Percentiles rank a stretch among this genome's conserved stretches.
These are phyloP conservation scores for Chalciporus piperatus DNA, from an alignment of 768 basidiomycete genomes.

Conservation along the genomic window DNA sequence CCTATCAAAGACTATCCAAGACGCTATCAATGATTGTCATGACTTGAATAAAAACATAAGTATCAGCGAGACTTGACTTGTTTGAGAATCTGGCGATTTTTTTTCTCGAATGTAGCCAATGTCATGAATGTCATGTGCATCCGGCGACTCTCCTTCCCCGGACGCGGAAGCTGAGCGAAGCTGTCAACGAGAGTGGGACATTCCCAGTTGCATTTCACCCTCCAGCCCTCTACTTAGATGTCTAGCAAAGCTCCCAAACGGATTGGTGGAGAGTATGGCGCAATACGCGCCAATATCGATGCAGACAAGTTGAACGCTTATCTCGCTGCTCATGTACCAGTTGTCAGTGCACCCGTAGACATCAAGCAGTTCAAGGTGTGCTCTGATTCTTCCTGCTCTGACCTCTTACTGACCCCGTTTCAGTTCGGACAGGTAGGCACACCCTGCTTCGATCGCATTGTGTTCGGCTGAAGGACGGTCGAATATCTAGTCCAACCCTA, in stretches of 20 bases:
- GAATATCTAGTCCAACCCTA: slow-evolving; percentile 79
- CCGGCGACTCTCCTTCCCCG: neutral
- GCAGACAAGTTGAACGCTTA: slow-evolving; percentile 61
- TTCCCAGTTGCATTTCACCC: neutral
- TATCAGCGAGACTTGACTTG: too few relatives aligned
- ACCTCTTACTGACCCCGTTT: slow-evolving; percentile 1
- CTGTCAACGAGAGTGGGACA: too few relatives aligned
- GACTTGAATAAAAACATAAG: too few relatives aligned
- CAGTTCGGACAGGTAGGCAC: slow-evolving; percentile 83
- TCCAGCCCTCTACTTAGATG: slow-evolving; percentile 16
- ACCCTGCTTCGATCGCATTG: neutral
- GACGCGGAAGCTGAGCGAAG: neutral
- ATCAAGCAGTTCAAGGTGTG: slow-evolving; percentile 93
- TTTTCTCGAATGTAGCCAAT: too few relatives aligned
- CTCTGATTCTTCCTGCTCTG: neutral
- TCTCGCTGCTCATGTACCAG: slow-evolving; percentile 53
- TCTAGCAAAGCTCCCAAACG: slow-evolving; percentile 34
- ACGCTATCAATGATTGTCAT: too few relatives aligned
- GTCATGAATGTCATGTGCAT: too few relatives aligned
- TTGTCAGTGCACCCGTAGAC: slow-evolving; percentile 59
- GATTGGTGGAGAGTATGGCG: slow-evolving; percentile 74
- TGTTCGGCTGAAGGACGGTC: slow-evolving; percentile 1
- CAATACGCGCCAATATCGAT: slow-evolving; percentile 69
- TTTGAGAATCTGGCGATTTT: too few relatives aligned
- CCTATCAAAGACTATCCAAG: too few relatives aligned